Evolutionary conservation across 2,329 filamentous ascomycete species (phyloP).

Genomic region (Fusarium liriodendri): DNA sequence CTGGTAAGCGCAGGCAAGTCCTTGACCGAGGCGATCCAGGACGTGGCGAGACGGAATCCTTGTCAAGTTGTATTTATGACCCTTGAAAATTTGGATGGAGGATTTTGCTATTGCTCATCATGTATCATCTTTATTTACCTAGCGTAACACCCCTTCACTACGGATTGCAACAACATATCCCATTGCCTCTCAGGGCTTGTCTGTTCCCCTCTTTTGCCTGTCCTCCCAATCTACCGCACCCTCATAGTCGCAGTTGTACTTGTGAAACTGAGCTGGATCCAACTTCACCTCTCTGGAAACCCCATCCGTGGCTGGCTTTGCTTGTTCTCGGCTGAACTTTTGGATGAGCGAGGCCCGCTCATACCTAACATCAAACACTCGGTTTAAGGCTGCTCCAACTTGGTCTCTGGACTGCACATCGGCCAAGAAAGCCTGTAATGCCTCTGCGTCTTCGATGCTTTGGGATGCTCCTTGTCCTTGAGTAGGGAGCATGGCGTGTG

Average conservation of each 20-base stretch:
- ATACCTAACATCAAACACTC: conserved; percentile 16
- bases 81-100: neutral
- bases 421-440: neutral
- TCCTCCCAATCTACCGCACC: conserved; percentile 36
- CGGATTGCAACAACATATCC: neutral
- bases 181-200: neutral
- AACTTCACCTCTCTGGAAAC: conserved; percentile 28
- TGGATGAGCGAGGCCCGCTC: conserved; percentile 33
- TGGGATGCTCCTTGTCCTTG: conserved; percentile 25
- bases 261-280: conserved; percentile 37
- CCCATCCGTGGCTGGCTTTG: conserved; percentile 30
- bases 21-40: neutral
- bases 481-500: conserved; percentile 24
- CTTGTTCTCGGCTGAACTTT: conserved; percentile 37
- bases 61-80: neutral
- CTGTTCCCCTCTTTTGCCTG: neutral
- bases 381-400: conserved; percentile 6
- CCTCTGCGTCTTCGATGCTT: conserved; percentile 23
- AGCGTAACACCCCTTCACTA: too few relatives aligned
- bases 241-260: conserved; percentile 36
- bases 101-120: too few relatives aligned
- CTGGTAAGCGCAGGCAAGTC: neutral
- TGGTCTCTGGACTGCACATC: neutral
- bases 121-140: too few relatives aligned
- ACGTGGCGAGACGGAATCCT: neutral